Conservation (phyloP, 352 stramenopile species). For the Aphanomyces stellatus region DNA sequence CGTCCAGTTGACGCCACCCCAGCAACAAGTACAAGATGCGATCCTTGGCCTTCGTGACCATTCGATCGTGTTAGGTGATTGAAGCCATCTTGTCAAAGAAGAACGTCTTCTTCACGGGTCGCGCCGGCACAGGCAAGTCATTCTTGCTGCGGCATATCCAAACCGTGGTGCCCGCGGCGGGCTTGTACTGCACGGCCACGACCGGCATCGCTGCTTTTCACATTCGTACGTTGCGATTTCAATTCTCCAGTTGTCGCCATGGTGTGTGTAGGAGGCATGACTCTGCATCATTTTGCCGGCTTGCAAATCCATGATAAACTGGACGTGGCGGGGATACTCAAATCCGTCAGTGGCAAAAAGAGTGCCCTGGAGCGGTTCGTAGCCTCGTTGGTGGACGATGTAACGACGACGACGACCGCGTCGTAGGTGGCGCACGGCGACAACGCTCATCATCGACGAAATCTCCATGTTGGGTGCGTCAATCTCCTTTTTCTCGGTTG, state of each 20-base stretch:
- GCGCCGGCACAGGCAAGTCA: slow-evolving; percentile 76
- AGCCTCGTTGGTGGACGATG: no score
- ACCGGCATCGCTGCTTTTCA: slow-evolving; percentile 82
- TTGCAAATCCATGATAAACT: slow-evolving; percentile 38
- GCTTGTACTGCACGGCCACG: slow-evolving; percentile 82
- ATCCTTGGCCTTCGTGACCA: no score
- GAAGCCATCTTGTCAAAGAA: slow-evolving; percentile 28
- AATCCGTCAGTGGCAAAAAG: no score
- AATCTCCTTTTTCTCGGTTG: no score
- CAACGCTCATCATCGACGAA: slow-evolving; percentile 88
- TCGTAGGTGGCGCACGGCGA: slow-evolving; percentile 33
- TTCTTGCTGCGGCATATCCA: slow-evolving; percentile 68
- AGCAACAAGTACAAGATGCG: no score
- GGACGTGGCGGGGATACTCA: no score
- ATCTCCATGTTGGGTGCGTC: slow-evolving; percentile 88
- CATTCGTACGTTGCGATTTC: slow-evolving; percentile 32
- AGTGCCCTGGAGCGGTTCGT: no score
- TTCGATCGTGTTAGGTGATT: slow-evolving; percentile 41
- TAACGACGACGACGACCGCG: no score
- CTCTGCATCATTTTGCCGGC: slow-evolving; percentile 88
- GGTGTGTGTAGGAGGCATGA: slow-evolving; percentile 56
- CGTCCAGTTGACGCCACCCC: slow-evolving; percentile 20
- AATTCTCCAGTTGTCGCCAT: no score
- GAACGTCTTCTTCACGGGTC: slow-evolving; percentile 84
- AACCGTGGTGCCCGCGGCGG: slow-evolving; percentile 25